Percentiles rank a stretch among this genome's conserved stretches.
phyloP scores from a whole-genome alignment of 2,329 filamentous ascomycete genomes.

The Xylariaceae sp. region DNA sequence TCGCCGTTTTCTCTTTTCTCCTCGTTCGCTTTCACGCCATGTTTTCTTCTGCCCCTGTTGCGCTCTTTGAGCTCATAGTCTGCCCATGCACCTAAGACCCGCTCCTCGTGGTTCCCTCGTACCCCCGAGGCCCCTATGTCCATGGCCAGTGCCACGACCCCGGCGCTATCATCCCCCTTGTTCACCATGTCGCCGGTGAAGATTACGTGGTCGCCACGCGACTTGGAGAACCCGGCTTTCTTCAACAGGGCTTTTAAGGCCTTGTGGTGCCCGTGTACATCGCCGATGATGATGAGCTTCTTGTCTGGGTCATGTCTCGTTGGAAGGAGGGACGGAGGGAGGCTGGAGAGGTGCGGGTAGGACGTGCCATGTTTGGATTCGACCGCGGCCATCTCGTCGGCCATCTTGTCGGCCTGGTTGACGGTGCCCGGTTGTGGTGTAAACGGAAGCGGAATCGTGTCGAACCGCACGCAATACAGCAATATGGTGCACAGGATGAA shows the following conservation, averaged over 20 bases:
- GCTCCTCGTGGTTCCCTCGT: slow-evolving; percentile 92
- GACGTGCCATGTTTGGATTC: slow-evolving; percentile 4
- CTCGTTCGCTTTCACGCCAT: slow-evolving; percentile 23
- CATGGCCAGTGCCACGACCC: slow-evolving; percentile 78
- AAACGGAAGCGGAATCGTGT: background rate
- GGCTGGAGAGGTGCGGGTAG: slow-evolving; percentile 27
- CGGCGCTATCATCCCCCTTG: slow-evolving; percentile 83
- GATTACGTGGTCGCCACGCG: slow-evolving; percentile 74
- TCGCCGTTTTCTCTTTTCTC: slow-evolving; percentile 18
- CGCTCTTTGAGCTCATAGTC: slow-evolving; percentile 23
- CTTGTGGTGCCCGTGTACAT: slow-evolving; percentile 86
- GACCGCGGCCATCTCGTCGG: background rate
- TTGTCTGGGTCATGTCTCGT: slow-evolving; percentile 44
- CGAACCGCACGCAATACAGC: slow-evolving; percentile 8
- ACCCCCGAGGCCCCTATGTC: slow-evolving; percentile 78
- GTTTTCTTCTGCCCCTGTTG: slow-evolving; percentile 17
- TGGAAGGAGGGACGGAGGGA: slow-evolving; percentile 41
- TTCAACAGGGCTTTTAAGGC: slow-evolving; percentile 70
- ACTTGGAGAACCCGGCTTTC: slow-evolving; percentile 63
- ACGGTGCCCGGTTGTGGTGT: background rate
- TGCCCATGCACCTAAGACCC: slow-evolving; percentile 71
- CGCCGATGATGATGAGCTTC: slow-evolving; percentile 80
- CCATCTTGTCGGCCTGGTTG: background rate
- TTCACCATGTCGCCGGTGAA: slow-evolving; percentile 80
- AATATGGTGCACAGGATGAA: slow-evolving; percentile 16